Evolutionary conservation across 2,329 filamentous ascomycete genomes (phyloP).

Genomic region (Ophiostoma perfectum): DNA sequence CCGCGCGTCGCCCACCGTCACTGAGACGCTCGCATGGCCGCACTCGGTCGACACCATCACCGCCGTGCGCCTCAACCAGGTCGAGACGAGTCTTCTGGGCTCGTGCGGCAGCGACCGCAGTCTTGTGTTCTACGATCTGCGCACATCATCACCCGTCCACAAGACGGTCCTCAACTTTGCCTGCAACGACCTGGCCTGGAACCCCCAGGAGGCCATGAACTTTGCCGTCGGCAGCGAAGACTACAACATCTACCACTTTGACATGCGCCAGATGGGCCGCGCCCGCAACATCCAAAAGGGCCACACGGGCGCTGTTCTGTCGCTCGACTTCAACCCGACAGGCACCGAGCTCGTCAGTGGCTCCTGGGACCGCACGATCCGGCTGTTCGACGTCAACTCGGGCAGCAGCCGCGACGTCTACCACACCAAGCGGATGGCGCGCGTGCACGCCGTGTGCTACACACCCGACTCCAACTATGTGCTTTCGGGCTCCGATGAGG

Average conservation of each 20-base stretch:
- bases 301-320: slow-evolving; percentile 70
- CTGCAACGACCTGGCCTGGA: slow-evolving; percentile 82
- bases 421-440: slow-evolving; percentile 96
- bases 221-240: slow-evolving; percentile 91
- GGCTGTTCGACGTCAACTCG: slow-evolving; percentile 73
- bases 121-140: slow-evolving; percentile 84
- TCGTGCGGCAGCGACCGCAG: slow-evolving; percentile 81
- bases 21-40: slow-evolving; percentile 27
- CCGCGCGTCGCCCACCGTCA: slow-evolving; percentile 22
- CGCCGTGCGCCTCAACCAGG: slow-evolving; percentile 82
- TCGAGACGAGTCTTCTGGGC: slow-evolving; percentile 84
- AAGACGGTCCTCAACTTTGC: slow-evolving; percentile 78
- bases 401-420: slow-evolving; percentile 91
- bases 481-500: slow-evolving; percentile 86
- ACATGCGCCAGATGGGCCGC: slow-evolving; percentile 58
- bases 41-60: slow-evolving; percentile 77
- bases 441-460: slow-evolving; percentile 52
- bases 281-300: slow-evolving; percentile 29
- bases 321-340: slow-evolving; percentile 90
- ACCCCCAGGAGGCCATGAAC: slow-evolving; percentile 67
- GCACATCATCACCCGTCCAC: slow-evolving; percentile 75
- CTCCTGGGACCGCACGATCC: slow-evolving; percentile 80
- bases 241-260: slow-evolving; percentile 87
- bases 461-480: slow-evolving; percentile 87
- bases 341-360: slow-evolving; percentile 90